Percentiles rank a stretch among this genome's conserved stretches.
Conservation (phyloP, 306 rosid genomes). For the Abrus precatorius region DNA sequence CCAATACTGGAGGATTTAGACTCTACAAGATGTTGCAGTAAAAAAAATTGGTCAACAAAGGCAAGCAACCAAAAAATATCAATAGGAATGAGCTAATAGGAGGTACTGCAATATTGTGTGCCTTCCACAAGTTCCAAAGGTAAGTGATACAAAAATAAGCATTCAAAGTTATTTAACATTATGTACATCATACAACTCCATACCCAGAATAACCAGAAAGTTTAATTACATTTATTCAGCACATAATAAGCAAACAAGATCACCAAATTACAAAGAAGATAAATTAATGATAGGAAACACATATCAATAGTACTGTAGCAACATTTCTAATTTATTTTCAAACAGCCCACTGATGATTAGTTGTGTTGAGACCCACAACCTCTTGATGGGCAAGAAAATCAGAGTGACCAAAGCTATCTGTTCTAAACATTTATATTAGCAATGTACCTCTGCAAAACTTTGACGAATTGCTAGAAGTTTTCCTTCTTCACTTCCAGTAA, state of each 20-base stretch:
- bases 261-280: not conserved
- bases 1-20: conserved; percentile 87
- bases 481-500: conserved; percentile 96
- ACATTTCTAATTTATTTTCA: conserved; percentile 15
- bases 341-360: not conserved
- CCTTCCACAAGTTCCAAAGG: conserved; percentile 17
- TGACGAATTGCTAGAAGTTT: conserved; percentile 91
- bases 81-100: conserved; percentile 5
- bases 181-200: conserved; percentile 16
- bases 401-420: conserved; percentile 14
- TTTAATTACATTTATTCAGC: conserved; percentile 16
- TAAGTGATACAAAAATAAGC: conserved; percentile 25
- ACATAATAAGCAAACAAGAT: conserved; percentile 8
- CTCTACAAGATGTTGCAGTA: conserved; percentile 60
- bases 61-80: conserved; percentile 29
- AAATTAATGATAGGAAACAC: conserved; percentile 26
- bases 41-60: conserved; percentile 43
- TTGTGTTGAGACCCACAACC: conserved; percentile 24
- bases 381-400: conserved; percentile 21
- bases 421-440: conserved; percentile 35
- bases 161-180: conserved; percentile 20
- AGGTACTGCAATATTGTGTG: conserved; percentile 12
- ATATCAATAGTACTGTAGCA: not conserved
- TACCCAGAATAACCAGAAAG: conserved; percentile 5
- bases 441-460: conserved; percentile 86